Evolutionary conservation across 106 monocot species (phyloP).

Genomic region (Amphibolis antarctica): DNA sequence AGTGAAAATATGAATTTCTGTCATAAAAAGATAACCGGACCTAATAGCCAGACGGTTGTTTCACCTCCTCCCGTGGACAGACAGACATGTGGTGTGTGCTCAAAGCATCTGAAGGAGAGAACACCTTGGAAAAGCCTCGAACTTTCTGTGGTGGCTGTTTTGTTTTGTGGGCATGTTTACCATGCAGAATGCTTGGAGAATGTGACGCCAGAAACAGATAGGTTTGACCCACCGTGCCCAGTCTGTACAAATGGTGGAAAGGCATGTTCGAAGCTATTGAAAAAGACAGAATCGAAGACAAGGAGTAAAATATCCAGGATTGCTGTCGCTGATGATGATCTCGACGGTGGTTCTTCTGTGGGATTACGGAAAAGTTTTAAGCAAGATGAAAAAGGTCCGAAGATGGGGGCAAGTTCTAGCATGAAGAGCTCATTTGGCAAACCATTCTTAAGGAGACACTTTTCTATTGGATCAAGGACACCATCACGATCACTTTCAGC

Average conservation of each 20-base stretch:
- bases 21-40: slow-evolving; percentile 18
- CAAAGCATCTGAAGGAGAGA: slow-evolving; percentile 52
- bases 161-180: slow-evolving; percentile 70
- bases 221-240: slow-evolving; percentile 71
- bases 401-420: slow-evolving; percentile 24
- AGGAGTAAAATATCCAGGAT: slow-evolving; percentile 46
- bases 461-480: slow-evolving; percentile 33
- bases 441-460: slow-evolving; percentile 45
- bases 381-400: slow-evolving; percentile 10
- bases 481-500: slow-evolving; percentile 11
- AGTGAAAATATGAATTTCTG: slow-evolving; percentile 27
- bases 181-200: slow-evolving; percentile 90
- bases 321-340: slow-evolving; percentile 39
- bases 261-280: slow-evolving; percentile 13
- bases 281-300: slow-evolving; percentile 29
- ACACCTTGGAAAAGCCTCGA: slow-evolving; percentile 49
- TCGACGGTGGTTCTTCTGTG: slow-evolving; percentile 5
- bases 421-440: slow-evolving; percentile 23
- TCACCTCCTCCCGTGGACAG: slow-evolving; percentile 17
- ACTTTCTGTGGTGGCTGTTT: slow-evolving; percentile 50
- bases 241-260: slow-evolving; percentile 45
- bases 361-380: slow-evolving; percentile 2
- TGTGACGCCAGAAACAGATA: slow-evolving; percentile 47
- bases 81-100: slow-evolving; percentile 54
- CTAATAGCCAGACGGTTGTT: slow-evolving; percentile 7